Conservation (phyloP, 1,139 yeast genomes). For the Tardiomyces depauwii region DNA sequence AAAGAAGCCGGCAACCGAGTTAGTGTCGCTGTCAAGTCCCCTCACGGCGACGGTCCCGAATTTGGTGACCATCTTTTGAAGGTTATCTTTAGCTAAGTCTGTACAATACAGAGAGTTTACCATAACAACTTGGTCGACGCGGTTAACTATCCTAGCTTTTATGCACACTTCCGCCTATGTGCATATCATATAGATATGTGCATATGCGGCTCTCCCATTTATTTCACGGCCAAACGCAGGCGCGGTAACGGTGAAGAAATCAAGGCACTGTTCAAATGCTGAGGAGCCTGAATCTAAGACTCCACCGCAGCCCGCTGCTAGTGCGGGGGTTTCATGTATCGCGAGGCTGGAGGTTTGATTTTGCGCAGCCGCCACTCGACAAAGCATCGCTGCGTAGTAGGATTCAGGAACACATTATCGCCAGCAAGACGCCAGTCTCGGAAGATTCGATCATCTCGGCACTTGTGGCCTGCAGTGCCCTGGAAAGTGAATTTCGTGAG, state of each 20-base stretch:
- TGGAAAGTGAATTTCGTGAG: conserved; percentile 9
- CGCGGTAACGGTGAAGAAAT: too few relatives aligned
- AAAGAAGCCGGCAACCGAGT: conserved; percentile 13
- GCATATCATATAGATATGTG: too few relatives aligned
- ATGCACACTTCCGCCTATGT: too few relatives aligned
- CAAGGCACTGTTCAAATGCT: background rate
- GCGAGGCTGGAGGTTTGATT: background rate
- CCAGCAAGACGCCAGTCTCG: background rate
- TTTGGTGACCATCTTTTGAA: conserved; percentile 7
- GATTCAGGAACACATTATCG: background rate
- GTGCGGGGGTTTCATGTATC: conserved; percentile 2
- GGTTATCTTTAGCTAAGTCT: background rate
- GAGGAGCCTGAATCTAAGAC: background rate
- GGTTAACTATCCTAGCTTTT: too few relatives aligned
- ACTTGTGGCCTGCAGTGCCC: conserved; percentile 11
- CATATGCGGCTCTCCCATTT: too few relatives aligned
- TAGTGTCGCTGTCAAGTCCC: conserved; percentile 10
- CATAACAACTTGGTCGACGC: too few relatives aligned
- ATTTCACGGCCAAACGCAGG: too few relatives aligned
- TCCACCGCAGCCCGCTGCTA: background rate
- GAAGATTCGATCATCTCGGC: conserved; percentile 6
- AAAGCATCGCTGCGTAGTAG: background rate
- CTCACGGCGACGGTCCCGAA: conserved; percentile 5
- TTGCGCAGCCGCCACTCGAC: conserved; percentile 2
- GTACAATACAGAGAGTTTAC: background rate